Conservation (phyloP, 352 stramenopile species). For the Pythium monospermum region DNA sequence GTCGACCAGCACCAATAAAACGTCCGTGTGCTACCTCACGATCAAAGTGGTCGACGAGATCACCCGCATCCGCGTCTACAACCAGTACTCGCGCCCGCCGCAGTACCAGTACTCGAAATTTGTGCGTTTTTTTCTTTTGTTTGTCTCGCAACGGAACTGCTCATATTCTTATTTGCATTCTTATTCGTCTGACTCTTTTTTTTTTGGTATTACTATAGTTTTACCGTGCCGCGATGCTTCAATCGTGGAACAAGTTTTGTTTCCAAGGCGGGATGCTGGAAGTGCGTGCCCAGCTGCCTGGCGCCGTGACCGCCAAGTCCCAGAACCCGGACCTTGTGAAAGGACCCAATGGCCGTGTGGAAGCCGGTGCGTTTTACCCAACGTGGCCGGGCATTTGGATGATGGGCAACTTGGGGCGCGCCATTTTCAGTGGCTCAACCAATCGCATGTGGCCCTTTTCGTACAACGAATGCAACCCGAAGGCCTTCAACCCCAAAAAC, state of each 20-base stretch:
- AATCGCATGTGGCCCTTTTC: conserved; percentile 95
- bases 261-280: conserved; percentile 93
- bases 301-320: conserved; percentile 57
- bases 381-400: conserved; percentile 95
- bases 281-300: conserved; percentile 88
- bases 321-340: conserved; percentile 61
- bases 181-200: background rate
- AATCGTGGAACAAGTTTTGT: conserved; percentile 95
- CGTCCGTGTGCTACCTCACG: conserved; percentile 44
- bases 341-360: conserved; percentile 53
- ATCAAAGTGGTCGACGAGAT: conserved; percentile 52
- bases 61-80: conserved; percentile 62
- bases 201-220: conserved; percentile 28
- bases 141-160: background rate
- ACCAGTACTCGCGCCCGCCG: conserved; percentile 54
- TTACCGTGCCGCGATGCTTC: conserved; percentile 84
- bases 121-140: conserved; percentile 28
- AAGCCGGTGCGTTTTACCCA: conserved; percentile 42
- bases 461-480: conserved; percentile 89
- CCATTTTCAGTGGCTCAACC: conserved; percentile 92
- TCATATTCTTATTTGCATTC: background rate
- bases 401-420: conserved; percentile 92
- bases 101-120: conserved; percentile 41
- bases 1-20: conserved; percentile 15
- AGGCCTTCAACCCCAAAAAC: conserved; percentile 71